These are phyloP conservation scores for Penicillium desertorum DNA, from an alignment of 495 filamentous ascomycete species.

Conservation along the genomic window DNA sequence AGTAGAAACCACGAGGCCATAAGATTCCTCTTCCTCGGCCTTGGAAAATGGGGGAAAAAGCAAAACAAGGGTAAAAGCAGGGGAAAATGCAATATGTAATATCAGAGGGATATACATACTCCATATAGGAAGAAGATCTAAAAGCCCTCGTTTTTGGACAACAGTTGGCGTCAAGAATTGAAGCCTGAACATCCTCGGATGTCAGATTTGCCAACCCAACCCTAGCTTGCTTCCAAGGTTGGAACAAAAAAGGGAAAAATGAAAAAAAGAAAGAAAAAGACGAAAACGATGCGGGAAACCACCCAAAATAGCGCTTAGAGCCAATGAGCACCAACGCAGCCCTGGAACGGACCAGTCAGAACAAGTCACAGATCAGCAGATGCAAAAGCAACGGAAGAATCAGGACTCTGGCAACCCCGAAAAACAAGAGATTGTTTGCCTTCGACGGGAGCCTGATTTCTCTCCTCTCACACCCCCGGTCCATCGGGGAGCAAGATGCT, in stretches of 20 bases:
- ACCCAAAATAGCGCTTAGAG: not conserved
- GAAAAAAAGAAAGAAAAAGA: not conserved
- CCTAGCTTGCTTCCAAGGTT: not conserved
- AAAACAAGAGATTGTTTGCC: conserved; percentile 2
- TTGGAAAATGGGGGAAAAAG: conserved; percentile 1
- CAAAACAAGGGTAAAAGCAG: conserved; percentile 3
- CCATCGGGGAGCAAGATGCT: conserved; percentile 42
- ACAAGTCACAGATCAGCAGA: conserved; percentile 8
- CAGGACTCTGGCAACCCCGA: conserved; percentile 1
- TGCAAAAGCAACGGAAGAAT: not conserved
- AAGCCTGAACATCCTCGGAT: not conserved
- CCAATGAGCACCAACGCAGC: conserved; percentile 2
- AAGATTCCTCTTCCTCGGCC: not conserved
- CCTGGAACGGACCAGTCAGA: not conserved
- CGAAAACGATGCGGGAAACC: not conserved
- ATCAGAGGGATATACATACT: not conserved
- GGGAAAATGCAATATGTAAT: not conserved
- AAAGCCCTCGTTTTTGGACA: not conserved
- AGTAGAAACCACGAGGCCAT: conserved; percentile 4
- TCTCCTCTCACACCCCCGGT: conserved; percentile 9
- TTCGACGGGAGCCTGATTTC: conserved; percentile 9
- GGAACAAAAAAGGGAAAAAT: not conserved
- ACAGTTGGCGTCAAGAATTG: not conserved
- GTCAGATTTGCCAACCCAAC: not conserved
- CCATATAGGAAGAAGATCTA: not conserved